Conservation (phyloP, 176 grass and related monocot species). For the Ampelocalamus luodianensis region DNA sequence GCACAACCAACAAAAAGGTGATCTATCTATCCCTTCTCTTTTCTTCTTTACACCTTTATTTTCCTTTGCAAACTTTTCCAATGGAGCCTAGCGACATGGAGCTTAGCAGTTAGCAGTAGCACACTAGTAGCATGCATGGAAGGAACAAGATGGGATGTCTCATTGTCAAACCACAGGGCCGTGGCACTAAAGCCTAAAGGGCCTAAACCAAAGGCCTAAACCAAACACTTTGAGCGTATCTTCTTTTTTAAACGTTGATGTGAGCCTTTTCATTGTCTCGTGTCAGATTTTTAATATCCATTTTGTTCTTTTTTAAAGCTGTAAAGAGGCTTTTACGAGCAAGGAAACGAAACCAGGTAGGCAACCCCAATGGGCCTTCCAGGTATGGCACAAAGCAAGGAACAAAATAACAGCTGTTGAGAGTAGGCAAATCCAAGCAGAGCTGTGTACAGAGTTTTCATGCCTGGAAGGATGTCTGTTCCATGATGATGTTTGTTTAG, state of each 20-base stretch:
- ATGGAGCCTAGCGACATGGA: conserved; percentile 52
- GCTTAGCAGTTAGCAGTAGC: conserved; percentile 19
- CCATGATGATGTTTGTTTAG: conserved; percentile 26
- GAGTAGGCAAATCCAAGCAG: conserved; percentile 11
- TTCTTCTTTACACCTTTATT: conserved; percentile 41
- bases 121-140: conserved; percentile 25
- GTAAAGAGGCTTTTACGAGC: not conserved
- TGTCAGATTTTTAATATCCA: conserved; percentile 20
- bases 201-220: conserved; percentile 33
- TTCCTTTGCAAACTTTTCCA: conserved; percentile 36
- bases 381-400: conserved; percentile 38
- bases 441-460: conserved; percentile 31
- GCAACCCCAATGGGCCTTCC: conserved; percentile 31
- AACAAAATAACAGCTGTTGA: conserved; percentile 49
- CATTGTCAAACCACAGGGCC: conserved; percentile 35
- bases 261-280: conserved; percentile 11
- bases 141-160: conserved; percentile 35
- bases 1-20: conserved; percentile 57
- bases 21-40: conserved; percentile 16
- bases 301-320: conserved; percentile 32
- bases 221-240: conserved; percentile 40
- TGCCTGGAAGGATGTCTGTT: conserved; percentile 52
- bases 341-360: conserved; percentile 24
- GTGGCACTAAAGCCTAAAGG: not conserved
- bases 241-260: conserved; percentile 23